phyloP scores from a whole-genome alignment of 208 protist genomes.

The Vickermania ingenoplastis region DNA sequence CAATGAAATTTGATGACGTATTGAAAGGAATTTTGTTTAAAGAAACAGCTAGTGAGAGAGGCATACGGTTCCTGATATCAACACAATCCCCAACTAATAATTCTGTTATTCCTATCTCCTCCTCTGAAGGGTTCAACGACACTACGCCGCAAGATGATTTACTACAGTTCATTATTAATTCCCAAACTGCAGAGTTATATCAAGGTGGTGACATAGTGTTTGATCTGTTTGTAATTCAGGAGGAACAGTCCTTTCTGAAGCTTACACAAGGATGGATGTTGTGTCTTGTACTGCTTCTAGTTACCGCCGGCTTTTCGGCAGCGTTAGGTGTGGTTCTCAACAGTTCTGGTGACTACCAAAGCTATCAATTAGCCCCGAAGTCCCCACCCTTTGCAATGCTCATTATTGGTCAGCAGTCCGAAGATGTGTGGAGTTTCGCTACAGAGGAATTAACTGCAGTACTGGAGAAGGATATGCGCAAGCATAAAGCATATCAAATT shows the following conservation, averaged over 20 bases:
- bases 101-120: neutral
- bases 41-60: neutral
- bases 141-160: neutral
- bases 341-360: too few relatives aligned
- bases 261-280: too few relatives aligned
- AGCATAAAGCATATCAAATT: neutral
- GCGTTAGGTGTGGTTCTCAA: too few relatives aligned
- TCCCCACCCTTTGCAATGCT: neutral
- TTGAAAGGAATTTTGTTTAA: neutral
- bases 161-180: neutral
- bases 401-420: neutral
- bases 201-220: neutral
- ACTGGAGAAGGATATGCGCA: neutral
- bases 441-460: neutral
- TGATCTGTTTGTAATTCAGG: neutral
- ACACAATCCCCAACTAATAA: neutral
- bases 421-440: neutral
- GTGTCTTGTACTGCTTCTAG: too few relatives aligned
- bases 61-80: neutral
- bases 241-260: neutral
- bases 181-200: neutral
- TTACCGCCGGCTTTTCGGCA: too few relatives aligned
- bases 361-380: neutral
- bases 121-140: neutral
- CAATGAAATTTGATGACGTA: neutral